These are phyloP conservation scores for Neurospora sp. DNA, from an alignment of 495 filamentous ascomycete species.

Conservation along the genomic window DNA sequence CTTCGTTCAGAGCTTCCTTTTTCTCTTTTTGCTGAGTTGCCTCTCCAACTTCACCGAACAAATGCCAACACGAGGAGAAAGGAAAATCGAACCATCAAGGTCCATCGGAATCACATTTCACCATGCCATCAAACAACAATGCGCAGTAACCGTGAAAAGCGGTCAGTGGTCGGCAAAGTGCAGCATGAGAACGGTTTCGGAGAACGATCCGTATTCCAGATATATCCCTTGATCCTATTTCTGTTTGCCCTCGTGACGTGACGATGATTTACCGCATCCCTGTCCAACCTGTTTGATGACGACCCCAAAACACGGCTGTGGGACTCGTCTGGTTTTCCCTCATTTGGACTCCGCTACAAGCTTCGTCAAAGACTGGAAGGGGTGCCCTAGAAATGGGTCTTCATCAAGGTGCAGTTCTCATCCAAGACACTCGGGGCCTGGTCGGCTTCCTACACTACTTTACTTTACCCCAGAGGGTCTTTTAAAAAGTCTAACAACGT, in stretches of 20 bases:
- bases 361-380: neutral
- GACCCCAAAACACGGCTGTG: constrained; percentile 12
- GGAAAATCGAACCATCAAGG: neutral
- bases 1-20: neutral
- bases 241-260: constrained; percentile 18
- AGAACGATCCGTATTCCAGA: neutral
- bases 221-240: neutral
- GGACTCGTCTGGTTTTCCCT: constrained; percentile 1
- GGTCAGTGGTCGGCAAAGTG: neutral
- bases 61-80: neutral
- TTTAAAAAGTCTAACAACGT: neutral
- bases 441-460: neutral
- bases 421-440: neutral
- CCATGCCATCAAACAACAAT: neutral
- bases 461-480: neutral
- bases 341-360: neutral
- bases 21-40: neutral
- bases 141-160: neutral
- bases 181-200: neutral
- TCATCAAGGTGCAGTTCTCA: neutral
- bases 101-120: neutral
- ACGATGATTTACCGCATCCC: constrained; percentile 12
- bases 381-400: neutral
- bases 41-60: neutral
- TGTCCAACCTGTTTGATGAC: neutral